Conservation (phyloP, 306 rosid species). For the Citrullus mucosospermus region DNA sequence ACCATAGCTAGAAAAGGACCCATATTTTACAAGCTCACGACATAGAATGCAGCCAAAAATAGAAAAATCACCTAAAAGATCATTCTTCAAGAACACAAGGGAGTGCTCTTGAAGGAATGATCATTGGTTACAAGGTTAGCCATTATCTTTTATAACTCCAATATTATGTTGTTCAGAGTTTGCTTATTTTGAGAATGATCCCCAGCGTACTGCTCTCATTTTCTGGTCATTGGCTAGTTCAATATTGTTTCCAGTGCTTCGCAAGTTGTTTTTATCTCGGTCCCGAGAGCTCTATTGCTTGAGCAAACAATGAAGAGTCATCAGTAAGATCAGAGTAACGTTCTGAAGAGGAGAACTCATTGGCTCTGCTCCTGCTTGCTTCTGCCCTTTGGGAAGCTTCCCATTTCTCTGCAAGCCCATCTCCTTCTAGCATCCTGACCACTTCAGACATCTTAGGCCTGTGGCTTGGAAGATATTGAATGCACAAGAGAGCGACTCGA, state of each 20-base stretch:
- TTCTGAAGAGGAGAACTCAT: conserved; percentile 54
- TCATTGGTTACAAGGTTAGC: not conserved
- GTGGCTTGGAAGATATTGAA: conserved; percentile 42
- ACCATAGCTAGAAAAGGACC: not conserved
- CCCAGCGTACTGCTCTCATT: not conserved
- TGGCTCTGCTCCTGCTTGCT: conserved; percentile 39
- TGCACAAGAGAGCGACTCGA: conserved; percentile 55
- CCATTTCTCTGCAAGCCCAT: conserved; percentile 97
- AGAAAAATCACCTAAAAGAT: not conserved
- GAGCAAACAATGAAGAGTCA: conserved; percentile 49
- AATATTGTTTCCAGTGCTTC: not conserved
- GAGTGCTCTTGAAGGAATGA: not conserved
- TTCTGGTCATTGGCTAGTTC: not conserved
- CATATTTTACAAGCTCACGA: not conserved
- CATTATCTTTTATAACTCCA: not conserved
- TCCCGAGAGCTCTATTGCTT: conserved; percentile 72
- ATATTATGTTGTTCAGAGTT: not conserved
- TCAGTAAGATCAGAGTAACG: conserved; percentile 79
- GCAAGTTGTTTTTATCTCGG: conserved; percentile 24
- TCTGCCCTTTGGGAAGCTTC: conserved; percentile 82
- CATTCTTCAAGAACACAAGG: not conserved
- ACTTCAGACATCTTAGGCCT: conserved; percentile 97
- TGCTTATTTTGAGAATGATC: not conserved
- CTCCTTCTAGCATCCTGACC: conserved; percentile 96
- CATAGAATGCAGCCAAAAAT: not conserved